Base-by-base conservation (phyloP, 106 monocot species). In the Platanthera guangdongensis region DNA sequence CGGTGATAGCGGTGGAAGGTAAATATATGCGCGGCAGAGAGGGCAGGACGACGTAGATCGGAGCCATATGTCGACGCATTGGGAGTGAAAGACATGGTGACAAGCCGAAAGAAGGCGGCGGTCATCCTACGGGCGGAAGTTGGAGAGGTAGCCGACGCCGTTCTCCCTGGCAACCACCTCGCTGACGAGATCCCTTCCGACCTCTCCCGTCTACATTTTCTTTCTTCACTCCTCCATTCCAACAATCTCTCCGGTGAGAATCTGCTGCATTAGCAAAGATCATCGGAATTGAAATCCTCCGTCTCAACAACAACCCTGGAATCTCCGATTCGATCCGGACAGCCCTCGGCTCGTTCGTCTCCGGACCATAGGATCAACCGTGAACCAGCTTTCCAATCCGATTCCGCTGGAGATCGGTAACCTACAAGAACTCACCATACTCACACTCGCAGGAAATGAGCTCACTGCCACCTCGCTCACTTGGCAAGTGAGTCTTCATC, bases 31-130 rank as follows among this genome's bases (percentile, higher is more conserved):
- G 57, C 94, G 87, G 83, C 97, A 99, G 78, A 99, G 97, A 22
- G 97, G 97, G 75, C 97, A 94, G 7, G 92, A 90, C 8, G 85
- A 83, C 8, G 86, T 92, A 81, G 89, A 86, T 50, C 78, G 74
- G 79, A 99, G 86, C 97, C 97, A 99, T 14, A 84, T 82, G 86
- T 94, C 97, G 79, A 99, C 79, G 91, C 97, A 99, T 15, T 76
- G 21, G 50, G 89, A 74, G 76, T 99, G 97, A 88, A 99, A 99
- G 69, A 88, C 97, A 79, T 99, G 97, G 73, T 85, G 83, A 78
- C 97, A 99, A n/a, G 92, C 75, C 0, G 97, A 94, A 52, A 99
- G 89, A 74, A 99, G 89, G 64, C 94, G 93, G 78, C 94, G 94
- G 78, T 92, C 85, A 74, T 91, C 94, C 39, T 3, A 3, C 39